Base-by-base conservation (phyloP, 495 filamentous ascomycete species). In the Tuber brumale region DNA sequence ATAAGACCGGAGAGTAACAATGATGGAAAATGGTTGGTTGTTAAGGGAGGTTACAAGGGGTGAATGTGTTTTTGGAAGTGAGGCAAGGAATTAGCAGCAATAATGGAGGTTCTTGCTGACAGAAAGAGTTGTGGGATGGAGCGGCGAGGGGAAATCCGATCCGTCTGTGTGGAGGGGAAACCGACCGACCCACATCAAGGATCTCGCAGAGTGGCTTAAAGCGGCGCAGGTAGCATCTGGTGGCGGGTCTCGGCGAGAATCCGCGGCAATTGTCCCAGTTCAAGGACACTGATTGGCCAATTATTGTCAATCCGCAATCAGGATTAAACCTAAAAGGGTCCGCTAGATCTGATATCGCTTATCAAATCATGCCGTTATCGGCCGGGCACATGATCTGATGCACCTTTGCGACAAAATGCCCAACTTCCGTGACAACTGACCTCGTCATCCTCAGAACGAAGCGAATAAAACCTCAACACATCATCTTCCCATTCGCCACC, bases 391-490 rank as follows among this genome's bases (percentile, higher is more conserved):
- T 66, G 27, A 66, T 66, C 7, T 16, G 57, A 66, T 66, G 57
- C 57, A 35, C 57, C 16, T 35, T 66, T 35, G 27, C 3, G 57
- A 66, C 57, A 31, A 61, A 31, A 16, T 23, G 3, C n/a, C 48
- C 71, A 57, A 31, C 71, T 41, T 23, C 51, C 18, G 4, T 72
- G 7, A 16, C 51, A 69, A 66, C 41, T 16, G 51, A 70, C 48
- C 23, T 39, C 48, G 43, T 48, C 39, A 74, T 27, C 57, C 23
- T 41, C 35, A 39, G 27, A 14, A 71, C 57, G 14, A 66, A 66
- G 27, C 57, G 31, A 66, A 66, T 66, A 35, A 66, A 35, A 66
- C 57, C 57, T 35, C 57, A 66, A 35, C 57, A 75, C 51, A 75
- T 70, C 44, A 75, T 57, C 35, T 51, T 51, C 41, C 42, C 51